Conservation (phyloP, 2,329 filamentous ascomycete species). For the Dactylonectria estremocensis region DNA sequence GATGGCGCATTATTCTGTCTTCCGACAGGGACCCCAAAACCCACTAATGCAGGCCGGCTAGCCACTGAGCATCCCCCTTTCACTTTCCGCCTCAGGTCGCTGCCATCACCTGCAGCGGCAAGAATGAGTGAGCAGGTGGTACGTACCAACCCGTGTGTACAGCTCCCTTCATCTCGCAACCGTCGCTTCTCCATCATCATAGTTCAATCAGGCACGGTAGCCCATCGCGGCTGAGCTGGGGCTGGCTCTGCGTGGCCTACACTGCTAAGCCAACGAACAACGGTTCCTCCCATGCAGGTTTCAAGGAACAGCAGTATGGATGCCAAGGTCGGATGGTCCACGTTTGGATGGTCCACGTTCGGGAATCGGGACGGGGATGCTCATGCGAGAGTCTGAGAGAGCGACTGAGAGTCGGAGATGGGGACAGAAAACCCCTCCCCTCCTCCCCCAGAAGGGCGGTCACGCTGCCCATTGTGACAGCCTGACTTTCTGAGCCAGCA, state of each 20-base stretch:
- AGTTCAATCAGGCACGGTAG: constrained; percentile 24
- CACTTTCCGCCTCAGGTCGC: background rate
- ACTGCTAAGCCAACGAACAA: constrained; percentile 9
- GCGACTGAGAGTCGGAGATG: constrained; percentile 16
- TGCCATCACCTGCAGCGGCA: background rate
- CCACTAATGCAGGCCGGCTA: background rate
- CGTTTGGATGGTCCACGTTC: constrained; percentile 8
- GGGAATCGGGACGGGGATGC: constrained; percentile 16
- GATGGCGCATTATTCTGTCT: constrained; percentile 6
- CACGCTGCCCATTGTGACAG: constrained; percentile 21
- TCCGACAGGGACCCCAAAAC: background rate
- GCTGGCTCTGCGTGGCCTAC: constrained; percentile 13
- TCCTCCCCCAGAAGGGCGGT: constrained; percentile 6
- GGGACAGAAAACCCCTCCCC: constrained; percentile 9
- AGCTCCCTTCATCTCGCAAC: constrained; percentile 1
- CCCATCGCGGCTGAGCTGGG: constrained; percentile 14
- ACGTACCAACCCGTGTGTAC: constrained; percentile 23
- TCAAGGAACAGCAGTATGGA: background rate
- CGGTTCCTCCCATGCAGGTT: constrained; percentile 1
- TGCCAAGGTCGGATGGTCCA: background rate
- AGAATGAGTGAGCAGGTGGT: background rate
- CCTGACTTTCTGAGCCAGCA: constrained; percentile 11
- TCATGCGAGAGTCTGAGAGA: constrained; percentile 26
- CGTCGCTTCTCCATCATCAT: constrained; percentile 20
- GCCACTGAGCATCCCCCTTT: constrained; percentile 5